phyloP scores from a whole-genome alignment of 371 early-diverging fungal genomes.

The Zopfochytrium polystomum region DNA sequence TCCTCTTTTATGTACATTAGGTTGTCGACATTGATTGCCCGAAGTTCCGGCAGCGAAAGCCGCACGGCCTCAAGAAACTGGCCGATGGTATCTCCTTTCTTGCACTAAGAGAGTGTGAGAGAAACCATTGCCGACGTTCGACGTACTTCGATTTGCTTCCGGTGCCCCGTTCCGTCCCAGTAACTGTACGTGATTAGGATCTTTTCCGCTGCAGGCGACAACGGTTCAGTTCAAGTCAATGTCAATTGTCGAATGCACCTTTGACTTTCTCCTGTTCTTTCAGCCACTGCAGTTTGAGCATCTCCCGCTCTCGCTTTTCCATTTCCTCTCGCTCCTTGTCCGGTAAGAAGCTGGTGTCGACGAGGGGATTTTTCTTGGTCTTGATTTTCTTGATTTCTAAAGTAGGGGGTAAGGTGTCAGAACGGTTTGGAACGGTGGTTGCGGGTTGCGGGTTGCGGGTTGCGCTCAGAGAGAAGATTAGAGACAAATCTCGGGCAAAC shows the following conservation, averaged over 20 bases:
- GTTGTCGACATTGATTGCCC: constrained; percentile 80
- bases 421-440: not conserved
- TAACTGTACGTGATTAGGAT: constrained; percentile 86
- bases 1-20: constrained; percentile 93
- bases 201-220: constrained; percentile 57
- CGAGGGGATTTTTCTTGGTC: constrained; percentile 77
- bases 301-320: constrained; percentile 72
- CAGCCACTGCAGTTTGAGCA: constrained; percentile 75
- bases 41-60: constrained; percentile 75
- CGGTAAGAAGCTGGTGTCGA: constrained; percentile 91
- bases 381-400: constrained; percentile 17
- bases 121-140: not conserved
- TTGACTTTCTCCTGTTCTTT: constrained; percentile 68
- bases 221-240: not conserved
- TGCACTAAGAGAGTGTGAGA: constrained; percentile 47
- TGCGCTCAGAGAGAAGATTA: constrained; percentile 45
- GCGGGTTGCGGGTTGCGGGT: too few species aligned
- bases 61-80: constrained; percentile 82
- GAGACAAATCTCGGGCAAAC: not conserved
- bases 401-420: not conserved
- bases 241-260: constrained; percentile 49
- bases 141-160: constrained; percentile 70
- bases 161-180: constrained; percentile 96
- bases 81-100: constrained; percentile 86
- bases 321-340: constrained; percentile 84